Conservation (phyloP, 2,329 filamentous ascomycete species). For the Atkinsonella texensis region DNA sequence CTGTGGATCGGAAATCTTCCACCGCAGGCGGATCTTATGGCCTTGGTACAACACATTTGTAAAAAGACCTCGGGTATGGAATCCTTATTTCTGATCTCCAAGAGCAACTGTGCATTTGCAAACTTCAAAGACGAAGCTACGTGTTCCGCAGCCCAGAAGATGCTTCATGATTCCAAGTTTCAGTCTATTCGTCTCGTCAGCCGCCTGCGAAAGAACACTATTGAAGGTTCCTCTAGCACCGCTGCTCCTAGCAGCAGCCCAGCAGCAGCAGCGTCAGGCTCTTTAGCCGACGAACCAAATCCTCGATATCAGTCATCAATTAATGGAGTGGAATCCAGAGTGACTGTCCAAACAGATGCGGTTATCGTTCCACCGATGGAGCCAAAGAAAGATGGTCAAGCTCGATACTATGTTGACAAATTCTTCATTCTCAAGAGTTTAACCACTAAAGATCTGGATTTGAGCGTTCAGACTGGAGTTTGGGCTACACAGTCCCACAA, state of each 20-base stretch:
- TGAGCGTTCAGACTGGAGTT: constrained; percentile 74
- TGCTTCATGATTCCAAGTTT: constrained; percentile 85
- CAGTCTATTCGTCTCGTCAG: constrained; percentile 78
- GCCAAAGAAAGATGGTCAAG: constrained; percentile 1
- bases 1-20: constrained; percentile 95
- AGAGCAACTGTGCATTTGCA: constrained; percentile 94
- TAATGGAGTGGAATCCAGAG: constrained; percentile 6
- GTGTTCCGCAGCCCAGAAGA: constrained; percentile 64
- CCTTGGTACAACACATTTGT: constrained; percentile 83
- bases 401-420: constrained; percentile 6
- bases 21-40: constrained; percentile 67
- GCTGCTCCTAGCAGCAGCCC: constrained; percentile 46
- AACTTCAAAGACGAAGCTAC: constrained; percentile 77
- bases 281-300: neutral
- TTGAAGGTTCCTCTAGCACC: constrained; percentile 32
- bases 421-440: constrained; percentile 92
- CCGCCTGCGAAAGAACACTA: constrained; percentile 52
- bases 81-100: constrained; percentile 87
- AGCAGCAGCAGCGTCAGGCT: constrained; percentile 20
- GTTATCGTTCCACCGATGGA: neutral
- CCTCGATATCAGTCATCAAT: neutral
- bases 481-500: constrained; percentile 97
- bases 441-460: constrained; percentile 78
- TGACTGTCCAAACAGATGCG: neutral
- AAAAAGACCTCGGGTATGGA: constrained; percentile 67